Base-by-base conservation (phyloP, 495 filamentous ascomycete species). In the Aspergillus asperescens region DNA sequence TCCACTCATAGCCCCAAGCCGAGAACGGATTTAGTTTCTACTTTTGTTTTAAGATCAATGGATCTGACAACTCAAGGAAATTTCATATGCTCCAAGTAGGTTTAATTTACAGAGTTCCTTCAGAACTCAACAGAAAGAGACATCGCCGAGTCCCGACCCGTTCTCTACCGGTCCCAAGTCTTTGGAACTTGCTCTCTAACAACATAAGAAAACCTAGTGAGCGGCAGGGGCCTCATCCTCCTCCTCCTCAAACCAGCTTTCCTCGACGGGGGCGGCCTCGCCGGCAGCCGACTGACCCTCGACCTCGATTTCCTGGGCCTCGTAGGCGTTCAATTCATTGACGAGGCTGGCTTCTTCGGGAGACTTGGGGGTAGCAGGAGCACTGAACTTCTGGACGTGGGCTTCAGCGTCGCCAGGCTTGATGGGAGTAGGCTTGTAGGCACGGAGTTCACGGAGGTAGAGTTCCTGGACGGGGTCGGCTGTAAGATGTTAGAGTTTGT, bases 381-480 rank as follows among this genome's bases (percentile, higher is more conserved):
- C 66, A 56, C 59, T 62, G 81, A 96, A 99, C 68, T 84, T 89
- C 68, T 90, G 88, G 61, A 97, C 93, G 61, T 94, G 87, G 63
- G 87, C 90, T 49, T 90, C 88, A 64, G 90, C 77, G 68, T 96
- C 94, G 54, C 79, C 78, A 44, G 90, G 75, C 76, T 96, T 96
- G 76, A 90, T 62, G 44, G 85, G 78, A 18, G 85, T 73, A 31
- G 87, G 78, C 79, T 96, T 99, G 84, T 92, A 96, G 71, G 81
- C 79, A 70, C 88, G 90, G 61, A 99, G 83, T 71, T 96, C 92
- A 60, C 82, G 82, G 61, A 99, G 85, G 81, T 97, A 99, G 62
- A 99, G 82, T 58, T 96, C 92, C 75, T 95, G 93, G 59, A 99
- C 86, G 57, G 93, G 79, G 74, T 99, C 93, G 76, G 85, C 94